Base-by-base conservation (phyloP, 305 asterid genomes). In the Andrographis paniculata region DNA sequence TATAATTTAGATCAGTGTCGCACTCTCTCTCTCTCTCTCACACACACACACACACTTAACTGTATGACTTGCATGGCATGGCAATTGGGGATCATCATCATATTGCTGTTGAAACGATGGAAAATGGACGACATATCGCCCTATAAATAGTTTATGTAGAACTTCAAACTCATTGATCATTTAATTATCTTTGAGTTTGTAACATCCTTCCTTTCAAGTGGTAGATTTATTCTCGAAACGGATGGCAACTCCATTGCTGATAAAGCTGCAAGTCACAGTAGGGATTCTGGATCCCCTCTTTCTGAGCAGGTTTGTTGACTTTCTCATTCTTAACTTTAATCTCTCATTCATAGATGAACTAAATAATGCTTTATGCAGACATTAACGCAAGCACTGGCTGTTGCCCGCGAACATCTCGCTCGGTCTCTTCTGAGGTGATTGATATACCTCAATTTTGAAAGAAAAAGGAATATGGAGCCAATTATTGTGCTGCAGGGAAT, bases 381-480 rank as follows among this genome's bases (percentile, higher is more conserved):
- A 5, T 62, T 87, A 38, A 70, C 84, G 55, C 96, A 87, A 62
- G 94, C 93, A 20, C 55, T 87, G 54, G 87, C 84, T 16, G 74
- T 79, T 53, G 96, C 96, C 4, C 86, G 94, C 1, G 96, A 87
- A 51, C 96, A 86, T 55, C 62, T 87, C 6, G 42, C 93, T 13
- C 68, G 93, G 48, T 76, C 93, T 47, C 89, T 87, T 55, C 68
- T 87, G 66, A 80, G 78, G 83, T 78, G 75, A 80, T 49, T 10
- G 14, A 3, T 11, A 35, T 35, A 7, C 14, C 39, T 4, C 10
- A 9, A 24, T 24, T 8, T n/a, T n/a, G n/a, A n/a, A n/a, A n/a
- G n/a, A n/a, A n/a, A n/a, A n/a, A n/a, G n/a, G n/a, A n/a, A n/a
- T n/a, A n/a, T n/a, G n/a, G n/a, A n/a, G n/a, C n/a, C n/a, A n/a